phyloP scores from a whole-genome alignment of 805 yeast genomes.

The Ogataea nonfermentans region DNA sequence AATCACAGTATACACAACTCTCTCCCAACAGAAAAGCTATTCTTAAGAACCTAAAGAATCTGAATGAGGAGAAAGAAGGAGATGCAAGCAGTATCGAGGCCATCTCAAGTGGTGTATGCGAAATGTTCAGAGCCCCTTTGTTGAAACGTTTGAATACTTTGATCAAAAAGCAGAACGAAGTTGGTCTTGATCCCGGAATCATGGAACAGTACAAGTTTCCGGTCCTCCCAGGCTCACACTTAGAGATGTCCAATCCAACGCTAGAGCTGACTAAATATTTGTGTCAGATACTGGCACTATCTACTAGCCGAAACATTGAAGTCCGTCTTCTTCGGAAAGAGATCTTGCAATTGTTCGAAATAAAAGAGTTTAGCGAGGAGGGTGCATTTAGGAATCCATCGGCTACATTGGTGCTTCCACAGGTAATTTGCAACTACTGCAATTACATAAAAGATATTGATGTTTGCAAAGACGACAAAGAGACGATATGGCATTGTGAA shows the following conservation, averaged over 20 bases:
- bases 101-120: constrained; percentile 47
- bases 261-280: constrained; percentile 76
- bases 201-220: constrained; percentile 72
- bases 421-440: constrained; percentile 78
- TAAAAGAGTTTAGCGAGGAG: constrained; percentile 79
- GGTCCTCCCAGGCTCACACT: constrained; percentile 67
- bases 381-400: constrained; percentile 76
- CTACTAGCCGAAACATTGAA: constrained; percentile 64
- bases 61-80: constrained; percentile 28
- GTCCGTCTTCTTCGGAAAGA: constrained; percentile 73
- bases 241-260: constrained; percentile 62
- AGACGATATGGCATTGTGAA: constrained; percentile 56
- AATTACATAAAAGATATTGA: constrained; percentile 73
- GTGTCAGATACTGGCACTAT: constrained; percentile 69
- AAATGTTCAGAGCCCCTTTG: constrained; percentile 60
- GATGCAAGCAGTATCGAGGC: constrained; percentile 11
- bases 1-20: constrained; percentile 31
- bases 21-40: constrained; percentile 72
- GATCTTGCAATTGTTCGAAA: constrained; percentile 67
- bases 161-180: constrained; percentile 67
- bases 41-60: constrained; percentile 49
- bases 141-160: constrained; percentile 64
- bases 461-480: constrained; percentile 66
- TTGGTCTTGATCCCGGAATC: constrained; percentile 63
- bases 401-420: constrained; percentile 60